Conservation (phyloP, 345 rosid genomes). For the Gossypium bickii region DNA sequence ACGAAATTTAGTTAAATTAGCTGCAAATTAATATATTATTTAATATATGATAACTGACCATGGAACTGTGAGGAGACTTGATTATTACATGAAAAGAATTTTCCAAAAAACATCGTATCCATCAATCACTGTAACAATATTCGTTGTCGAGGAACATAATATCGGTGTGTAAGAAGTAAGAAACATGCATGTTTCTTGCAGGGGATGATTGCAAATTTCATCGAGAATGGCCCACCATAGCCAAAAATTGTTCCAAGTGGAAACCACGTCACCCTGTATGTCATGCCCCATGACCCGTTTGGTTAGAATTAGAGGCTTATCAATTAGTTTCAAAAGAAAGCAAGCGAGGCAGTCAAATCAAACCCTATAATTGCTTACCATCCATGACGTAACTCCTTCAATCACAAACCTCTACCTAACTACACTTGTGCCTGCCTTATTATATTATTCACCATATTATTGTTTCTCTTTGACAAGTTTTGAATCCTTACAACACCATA, state of each 20-base stretch:
- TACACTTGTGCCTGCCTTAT: background rate
- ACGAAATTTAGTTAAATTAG: too few species aligned
- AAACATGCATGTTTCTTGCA: background rate
- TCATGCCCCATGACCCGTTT: background rate
- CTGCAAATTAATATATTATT: too few species aligned
- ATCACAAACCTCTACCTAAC: background rate
- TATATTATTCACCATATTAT: too few species aligned
- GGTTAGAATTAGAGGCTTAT: too few species aligned
- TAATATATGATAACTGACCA: background rate
- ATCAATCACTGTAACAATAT: background rate
- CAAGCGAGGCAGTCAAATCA: background rate
- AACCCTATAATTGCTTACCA: background rate
- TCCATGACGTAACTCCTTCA: too few species aligned
- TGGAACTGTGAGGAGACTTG: background rate
- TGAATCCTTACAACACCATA: background rate
- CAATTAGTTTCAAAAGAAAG: too few species aligned
- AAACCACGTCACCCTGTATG: background rate
- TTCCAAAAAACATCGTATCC: background rate
- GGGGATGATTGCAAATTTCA: background rate
- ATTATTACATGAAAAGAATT: background rate
- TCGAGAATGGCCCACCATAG: background rate
- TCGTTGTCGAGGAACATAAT: background rate
- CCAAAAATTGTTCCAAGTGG: constrained; percentile 4
- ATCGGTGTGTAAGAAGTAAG: background rate
- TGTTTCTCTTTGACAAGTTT: background rate